phyloP scores from a whole-genome alignment of 805 yeast species.

The Isabelozyma pseudorhagii region DNA sequence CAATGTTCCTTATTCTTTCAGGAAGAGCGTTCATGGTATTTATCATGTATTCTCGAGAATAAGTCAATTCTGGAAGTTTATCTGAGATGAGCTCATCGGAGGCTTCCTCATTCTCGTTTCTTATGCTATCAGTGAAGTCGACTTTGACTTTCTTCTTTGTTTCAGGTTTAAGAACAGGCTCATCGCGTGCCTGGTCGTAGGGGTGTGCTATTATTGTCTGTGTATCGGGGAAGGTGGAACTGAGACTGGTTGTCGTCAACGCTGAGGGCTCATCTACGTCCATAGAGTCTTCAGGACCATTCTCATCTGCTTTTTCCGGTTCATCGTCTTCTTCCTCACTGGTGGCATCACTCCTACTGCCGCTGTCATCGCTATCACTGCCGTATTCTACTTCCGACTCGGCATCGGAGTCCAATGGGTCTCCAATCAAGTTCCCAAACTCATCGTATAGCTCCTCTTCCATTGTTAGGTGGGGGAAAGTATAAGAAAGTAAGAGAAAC shows the following conservation, averaged over 20 bases:
- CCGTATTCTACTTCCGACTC: constrained; percentile 5
- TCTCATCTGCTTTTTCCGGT: background rate
- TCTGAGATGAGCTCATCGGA: constrained; percentile 8
- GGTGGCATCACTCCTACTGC: background rate
- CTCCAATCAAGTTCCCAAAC: constrained; percentile 68
- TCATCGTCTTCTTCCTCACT: constrained; percentile 5
- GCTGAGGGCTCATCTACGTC: background rate
- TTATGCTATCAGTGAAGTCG: constrained; percentile 20
- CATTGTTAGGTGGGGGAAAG: constrained; percentile 24
- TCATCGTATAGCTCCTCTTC: constrained; percentile 78
- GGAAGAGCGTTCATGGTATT: constrained; percentile 48
- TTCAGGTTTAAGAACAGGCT: constrained; percentile 47
- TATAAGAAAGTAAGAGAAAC: background rate
- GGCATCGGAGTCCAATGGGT: constrained; percentile 45
- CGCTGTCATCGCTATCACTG: constrained; percentile 16
- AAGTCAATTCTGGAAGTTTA: constrained; percentile 56
- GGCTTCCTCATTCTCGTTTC: background rate
- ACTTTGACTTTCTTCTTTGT: constrained; percentile 40
- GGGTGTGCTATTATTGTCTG: constrained; percentile 55
- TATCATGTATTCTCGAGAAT: constrained; percentile 61
- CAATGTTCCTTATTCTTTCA: constrained; percentile 66
- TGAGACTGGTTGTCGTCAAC: constrained; percentile 37
- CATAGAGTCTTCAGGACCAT: background rate
- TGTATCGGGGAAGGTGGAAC: constrained; percentile 45
- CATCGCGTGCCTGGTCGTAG: constrained; percentile 19